Base-by-base conservation (phyloP, 306 rosid species). In the Gleditsia sinensis region DNA sequence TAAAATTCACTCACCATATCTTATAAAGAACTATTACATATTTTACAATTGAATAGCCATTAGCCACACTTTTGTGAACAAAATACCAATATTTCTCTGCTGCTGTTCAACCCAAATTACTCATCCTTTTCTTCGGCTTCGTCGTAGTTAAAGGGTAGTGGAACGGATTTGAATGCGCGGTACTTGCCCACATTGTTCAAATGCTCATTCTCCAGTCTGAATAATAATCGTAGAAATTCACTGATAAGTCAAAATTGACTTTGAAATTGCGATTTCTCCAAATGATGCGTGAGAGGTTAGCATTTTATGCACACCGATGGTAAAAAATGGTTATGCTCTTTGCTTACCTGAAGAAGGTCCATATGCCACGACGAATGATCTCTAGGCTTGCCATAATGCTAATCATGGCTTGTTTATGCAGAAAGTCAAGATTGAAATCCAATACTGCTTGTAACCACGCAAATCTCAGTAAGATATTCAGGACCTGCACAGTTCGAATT, bases 171-270 rank as follows among this genome's bases (percentile, higher is more conserved):
- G 83, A 91, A 89, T 3, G 94, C 97, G 0, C 97, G 64, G 77
- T 78, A 91, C 79, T 89, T 91, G 77, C 94, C 95, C 36, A 89
- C 94, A 67, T 91, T 91, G 83, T 82, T 91, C 80, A 89, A 72
- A 75, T 91, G 97, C 82, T 89, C 97, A 67, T 89, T 91, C 81
- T 91, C 94, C 85, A 87, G 34, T 78, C 97, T 89, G 78, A 45
- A 49, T 33, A 65, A 57, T 25, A 75, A 75, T 17, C 23, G 24
- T 30, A 9, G 7, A 23, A 37, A 36, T 28, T 30, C 6, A 24
- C 6, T 6, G 12, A 34, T 40, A 30, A 28, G 34, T 48, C 45
- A 55, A n/a, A 40, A 58, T 68, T 34, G 30, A 27, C 17, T n/a
- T 23, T 16, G 4, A 69, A 64, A 37, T 43, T 24, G 9, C n/a